Percentiles rank a stretch among this genome's conserved stretches.
phyloP scores from a whole-genome alignment of 352 stramenopile genomes.

The Phytophthora hibernalis region DNA sequence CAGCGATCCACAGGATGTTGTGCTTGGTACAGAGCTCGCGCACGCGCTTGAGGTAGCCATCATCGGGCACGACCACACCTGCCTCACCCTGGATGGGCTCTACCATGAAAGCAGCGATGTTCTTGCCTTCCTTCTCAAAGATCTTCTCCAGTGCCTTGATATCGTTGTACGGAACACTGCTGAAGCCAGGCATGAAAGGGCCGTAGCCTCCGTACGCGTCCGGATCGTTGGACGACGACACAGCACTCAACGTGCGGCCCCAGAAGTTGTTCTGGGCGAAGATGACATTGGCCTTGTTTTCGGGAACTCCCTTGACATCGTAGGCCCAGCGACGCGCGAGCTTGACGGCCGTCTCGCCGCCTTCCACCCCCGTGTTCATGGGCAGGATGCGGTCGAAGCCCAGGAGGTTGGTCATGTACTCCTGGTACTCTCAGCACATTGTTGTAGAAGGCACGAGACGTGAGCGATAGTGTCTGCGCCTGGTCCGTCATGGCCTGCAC shows the following conservation, averaged over 20 bases:
- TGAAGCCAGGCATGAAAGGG: slow-evolving; percentile 98
- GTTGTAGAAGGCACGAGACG: slow-evolving; percentile 99
- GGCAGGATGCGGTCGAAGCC: slow-evolving; percentile 98
- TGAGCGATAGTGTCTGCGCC: slow-evolving; percentile 95
- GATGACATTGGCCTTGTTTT: slow-evolving; percentile 93
- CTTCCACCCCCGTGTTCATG: slow-evolving; percentile 99
- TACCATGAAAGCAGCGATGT: slow-evolving; percentile 99
- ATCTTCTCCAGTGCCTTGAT: slow-evolving; percentile 82
- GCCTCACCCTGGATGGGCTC: slow-evolving; percentile 73
- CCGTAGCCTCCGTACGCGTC: slow-evolving; percentile 93
- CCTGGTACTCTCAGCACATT: slow-evolving; percentile 96
- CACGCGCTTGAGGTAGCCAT: slow-evolving; percentile 71
- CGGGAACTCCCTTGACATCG: slow-evolving; percentile 95
- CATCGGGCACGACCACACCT: too few relatives aligned
- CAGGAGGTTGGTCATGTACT: slow-evolving; percentile 98
- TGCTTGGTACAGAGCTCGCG: slow-evolving; percentile 95
- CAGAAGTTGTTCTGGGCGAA: slow-evolving; percentile 99
- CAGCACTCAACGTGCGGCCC: slow-evolving; percentile 97
- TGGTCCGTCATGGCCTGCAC: slow-evolving; percentile 94
- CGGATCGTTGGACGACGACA: slow-evolving; percentile 95
- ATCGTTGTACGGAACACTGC: slow-evolving; percentile 94
- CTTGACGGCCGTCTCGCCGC: slow-evolving; percentile 98
- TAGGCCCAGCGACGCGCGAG: slow-evolving; percentile 97
- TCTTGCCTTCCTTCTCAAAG: slow-evolving; percentile 80
- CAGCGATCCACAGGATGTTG: slow-evolving; percentile 99